Evolutionary conservation across 345 rosid species (phyloP), one percentile per base, ranked within the genome.

Genomic region (Acer campestre): DNA sequence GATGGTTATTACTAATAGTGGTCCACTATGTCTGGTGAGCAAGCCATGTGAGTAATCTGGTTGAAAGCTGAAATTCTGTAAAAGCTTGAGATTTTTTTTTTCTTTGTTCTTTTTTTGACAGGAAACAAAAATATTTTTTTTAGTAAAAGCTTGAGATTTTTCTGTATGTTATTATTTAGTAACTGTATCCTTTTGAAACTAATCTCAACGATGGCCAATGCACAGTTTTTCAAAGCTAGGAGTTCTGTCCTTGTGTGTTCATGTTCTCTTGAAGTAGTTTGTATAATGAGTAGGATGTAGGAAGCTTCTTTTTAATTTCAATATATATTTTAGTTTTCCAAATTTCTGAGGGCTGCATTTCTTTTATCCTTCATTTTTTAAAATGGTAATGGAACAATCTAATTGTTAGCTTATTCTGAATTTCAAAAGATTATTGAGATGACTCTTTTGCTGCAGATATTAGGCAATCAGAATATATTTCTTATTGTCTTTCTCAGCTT

Each of bases 401-500:
- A 48, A 18, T 62, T 48, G 11, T 22, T 46, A 73, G 75, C 56
- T 22, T 14, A 20, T 22, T 14, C 22, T 6, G 10, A 59, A 59
- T 40, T 73, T 44, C 13, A 18, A 25, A 68, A 23, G 20, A 6
- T n/a, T 61, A 38, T 9, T 18, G 9, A 67, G 20, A 71, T 71
- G 62, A 71, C 55, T 70, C 69, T 66, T 78, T 68, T 77, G 82
- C 42, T 84, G 89, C 98, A 96, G 99, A 92, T 87, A 76, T 85
- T 76, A 88, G 84, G 77, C 98, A 92, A 79, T 96, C 98, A 97
- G 95, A 96, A 84, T 86, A 85, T 84, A 91, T 94, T 77, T 93
- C 95, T 77, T 96, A 94, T 78, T 96, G 98, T 81, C 98, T 96
- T 80, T 91, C 99, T 59, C 93, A 94, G 82, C 88, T 96, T 78